Evolutionary conservation across 2,329 filamentous ascomycete genomes (phyloP), one percentile per base, ranked within the genome.

Genomic region (Colletotrichum sp.): DNA sequence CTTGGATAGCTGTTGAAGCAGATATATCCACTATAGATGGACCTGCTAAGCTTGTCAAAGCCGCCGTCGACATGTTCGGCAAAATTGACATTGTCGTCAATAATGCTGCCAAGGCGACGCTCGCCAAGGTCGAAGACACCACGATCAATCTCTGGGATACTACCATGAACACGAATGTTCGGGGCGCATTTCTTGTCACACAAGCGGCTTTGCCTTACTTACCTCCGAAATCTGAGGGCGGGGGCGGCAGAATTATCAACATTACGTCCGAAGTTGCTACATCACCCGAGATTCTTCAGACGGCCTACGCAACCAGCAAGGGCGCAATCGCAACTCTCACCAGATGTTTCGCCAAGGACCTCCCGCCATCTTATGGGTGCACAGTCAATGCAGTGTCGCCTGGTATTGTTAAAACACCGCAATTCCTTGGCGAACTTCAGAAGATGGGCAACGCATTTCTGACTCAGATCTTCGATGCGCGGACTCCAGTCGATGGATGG

Each of bases 291-390:
- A 71, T 84, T 12, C 78, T 82, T 73, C 85, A 86, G 77, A 88
- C 86, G n/a, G 86, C 89, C 74, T 89, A 89, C 78, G 86, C 86
- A 5, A 87, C 87, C 0, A 88, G 85, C 10, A 89, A 89, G 78
- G 86, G 85, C n/a, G 88, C 88, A 85, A 82, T 88, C 1, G 87
- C 89, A 76, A 83, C 83, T 4, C 87, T 89, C 71, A 89, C 87
- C 1, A 81, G 83, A 28, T 83, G 83, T 55, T 88, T 87, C 79
- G 83, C 83, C 10, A 86, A 85, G 79, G 87, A 89, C 76, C 79
- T 88, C 43, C 85, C 86, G 18, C 85, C 82, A 2, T 84, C 85
- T 71, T 88, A 88, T 77, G 84, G 84, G 6, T 86, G 85, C 77
- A 89, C 87, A 2, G 86, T 89, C 28, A 88, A 88, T 71, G 79